These are phyloP conservation scores for Eimeria praecox DNA, from an alignment of 169 alveolate species.

Conservation along the genomic window DNA sequence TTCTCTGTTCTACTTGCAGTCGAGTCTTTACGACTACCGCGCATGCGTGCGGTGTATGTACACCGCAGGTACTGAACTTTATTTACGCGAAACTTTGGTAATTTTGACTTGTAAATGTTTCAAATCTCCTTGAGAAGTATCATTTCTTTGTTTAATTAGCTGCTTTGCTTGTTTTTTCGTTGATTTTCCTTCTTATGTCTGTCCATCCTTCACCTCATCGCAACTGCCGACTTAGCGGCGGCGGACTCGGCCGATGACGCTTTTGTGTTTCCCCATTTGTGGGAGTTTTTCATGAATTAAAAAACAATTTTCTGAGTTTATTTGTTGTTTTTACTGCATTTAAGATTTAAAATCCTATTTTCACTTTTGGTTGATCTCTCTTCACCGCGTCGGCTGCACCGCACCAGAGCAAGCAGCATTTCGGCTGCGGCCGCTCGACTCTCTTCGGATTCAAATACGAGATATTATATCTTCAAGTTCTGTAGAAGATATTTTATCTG, in stretches of 20 bases:
- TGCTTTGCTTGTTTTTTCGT: not conserved
- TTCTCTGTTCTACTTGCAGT: not conserved
- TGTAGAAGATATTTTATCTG: no score
- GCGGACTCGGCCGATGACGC: not conserved
- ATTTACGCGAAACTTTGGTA: no score
- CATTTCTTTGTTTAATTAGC: not conserved
- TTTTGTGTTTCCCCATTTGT: not conserved
- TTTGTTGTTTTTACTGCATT: not conserved
- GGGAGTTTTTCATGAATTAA: not conserved
- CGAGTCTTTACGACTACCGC: not conserved
- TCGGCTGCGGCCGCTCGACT: no score
- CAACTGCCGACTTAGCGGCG: not conserved
- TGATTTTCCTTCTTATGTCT: not conserved
- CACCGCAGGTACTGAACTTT: not conserved
- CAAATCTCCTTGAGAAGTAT: not conserved
- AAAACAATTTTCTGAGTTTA: not conserved
- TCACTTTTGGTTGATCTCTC: not conserved
- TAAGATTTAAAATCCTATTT: not conserved
- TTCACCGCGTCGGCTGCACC: no score
- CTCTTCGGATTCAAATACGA: no score
- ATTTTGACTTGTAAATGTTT: not conserved
- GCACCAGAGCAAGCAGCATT: no score
- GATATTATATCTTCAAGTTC: no score
- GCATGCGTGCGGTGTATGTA: constrained; percentile 40
- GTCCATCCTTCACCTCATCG: not conserved